Percentiles rank a stretch among this genome's conserved stretches.
Conservation (phyloP, 371 early-diverging fungal genomes). For the Smittium mucronatum region DNA sequence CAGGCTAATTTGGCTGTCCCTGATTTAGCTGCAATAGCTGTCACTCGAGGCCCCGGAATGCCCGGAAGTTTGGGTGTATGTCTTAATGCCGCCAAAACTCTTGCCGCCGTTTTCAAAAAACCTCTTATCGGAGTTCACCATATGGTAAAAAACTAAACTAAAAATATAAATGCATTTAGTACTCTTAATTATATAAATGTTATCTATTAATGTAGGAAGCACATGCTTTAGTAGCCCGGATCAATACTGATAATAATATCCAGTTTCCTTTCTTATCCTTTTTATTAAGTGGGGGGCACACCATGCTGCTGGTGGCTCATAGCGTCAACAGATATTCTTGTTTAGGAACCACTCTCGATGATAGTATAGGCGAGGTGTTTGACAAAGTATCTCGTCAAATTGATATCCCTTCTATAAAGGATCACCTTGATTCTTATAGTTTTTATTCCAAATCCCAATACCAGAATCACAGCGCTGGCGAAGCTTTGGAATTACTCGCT, state of each 20-base stretch:
- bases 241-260: conserved; percentile 21
- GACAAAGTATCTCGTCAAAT: conserved; percentile 64
- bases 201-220: conserved; percentile 38
- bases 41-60: conserved; percentile 72
- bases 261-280: conserved; percentile 61
- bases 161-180: not conserved
- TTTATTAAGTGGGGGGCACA: conserved; percentile 73
- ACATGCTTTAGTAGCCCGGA: conserved; percentile 54
- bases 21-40: conserved; percentile 67
- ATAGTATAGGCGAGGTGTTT: conserved; percentile 69
- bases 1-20: conserved; percentile 37
- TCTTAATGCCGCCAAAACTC: conserved; percentile 59
- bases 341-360: conserved; percentile 60
- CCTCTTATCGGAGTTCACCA: conserved; percentile 75
- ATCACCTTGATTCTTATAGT: conserved; percentile 37
- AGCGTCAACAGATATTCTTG: conserved; percentile 47
- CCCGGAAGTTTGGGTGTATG: conserved; percentile 63
- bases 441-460: no score
- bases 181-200: conserved; percentile 11
- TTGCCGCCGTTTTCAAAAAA: conserved; percentile 54
- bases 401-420: conserved; percentile 47
- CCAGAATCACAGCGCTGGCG: conserved; percentile 43
- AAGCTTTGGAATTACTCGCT: conserved; percentile 58
- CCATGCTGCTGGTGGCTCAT: conserved; percentile 49
- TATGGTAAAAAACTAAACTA: conserved; percentile 39